These are phyloP conservation scores for Fennellomyces sp. DNA, from an alignment of 371 early-diverging fungal genomes.

Conservation along the genomic window DNA sequence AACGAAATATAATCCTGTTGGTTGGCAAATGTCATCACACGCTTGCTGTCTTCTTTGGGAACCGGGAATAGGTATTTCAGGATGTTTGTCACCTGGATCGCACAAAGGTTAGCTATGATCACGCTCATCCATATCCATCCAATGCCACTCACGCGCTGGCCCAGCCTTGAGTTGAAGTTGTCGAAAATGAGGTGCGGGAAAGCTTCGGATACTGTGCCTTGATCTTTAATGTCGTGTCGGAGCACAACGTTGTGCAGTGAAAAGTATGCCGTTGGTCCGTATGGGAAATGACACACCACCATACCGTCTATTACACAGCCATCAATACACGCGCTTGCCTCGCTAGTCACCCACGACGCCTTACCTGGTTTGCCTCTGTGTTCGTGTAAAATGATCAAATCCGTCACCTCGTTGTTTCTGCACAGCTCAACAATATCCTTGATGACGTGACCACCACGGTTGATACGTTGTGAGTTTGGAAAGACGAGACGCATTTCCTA, in stretches of 20 bases:
- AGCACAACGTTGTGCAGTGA: slow-evolving; percentile 96
- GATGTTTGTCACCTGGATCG: slow-evolving; percentile 74
- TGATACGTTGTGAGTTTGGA: slow-evolving; percentile 97
- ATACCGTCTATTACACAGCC: slow-evolving; percentile 74
- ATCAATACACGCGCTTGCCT: background rate
- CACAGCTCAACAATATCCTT: slow-evolving; percentile 96
- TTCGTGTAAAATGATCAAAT: slow-evolving; percentile 96
- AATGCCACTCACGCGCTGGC: slow-evolving; percentile 70
- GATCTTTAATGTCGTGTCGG: slow-evolving; percentile 95
- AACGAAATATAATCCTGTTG: slow-evolving; percentile 97
- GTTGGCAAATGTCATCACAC: slow-evolving; percentile 97
- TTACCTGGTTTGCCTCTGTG: slow-evolving; percentile 96
- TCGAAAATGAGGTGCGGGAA: slow-evolving; percentile 96
- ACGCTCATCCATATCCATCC: background rate
- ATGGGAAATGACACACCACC: slow-evolving; percentile 96
- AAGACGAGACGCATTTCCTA: slow-evolving; percentile 95
- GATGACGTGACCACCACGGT: slow-evolving; percentile 96
- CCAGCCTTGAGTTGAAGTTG: slow-evolving; percentile 90
- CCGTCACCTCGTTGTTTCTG: slow-evolving; percentile 93
- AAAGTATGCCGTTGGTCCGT: slow-evolving; percentile 98
- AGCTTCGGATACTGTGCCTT: slow-evolving; percentile 95
- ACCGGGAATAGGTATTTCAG: slow-evolving; percentile 96
- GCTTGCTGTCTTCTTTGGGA: slow-evolving; percentile 94
- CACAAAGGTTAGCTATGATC: background rate
- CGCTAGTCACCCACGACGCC: background rate